phyloP scores from a whole-genome alignment of 257 asterid species.

The Solanum arcanum region DNA sequence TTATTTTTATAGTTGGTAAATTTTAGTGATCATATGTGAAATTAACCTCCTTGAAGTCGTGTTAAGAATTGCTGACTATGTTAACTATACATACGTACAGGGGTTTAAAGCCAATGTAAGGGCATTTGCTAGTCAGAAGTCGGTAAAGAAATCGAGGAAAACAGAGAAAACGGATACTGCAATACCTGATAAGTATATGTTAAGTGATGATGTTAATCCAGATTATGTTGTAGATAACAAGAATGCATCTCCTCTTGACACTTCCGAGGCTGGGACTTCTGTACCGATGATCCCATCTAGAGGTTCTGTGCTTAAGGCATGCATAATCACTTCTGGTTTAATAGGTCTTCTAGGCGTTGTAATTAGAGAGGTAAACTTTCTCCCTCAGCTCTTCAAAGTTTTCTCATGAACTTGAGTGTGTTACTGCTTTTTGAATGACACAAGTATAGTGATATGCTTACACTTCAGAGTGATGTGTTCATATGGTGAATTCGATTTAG shows the following conservation, averaged over 20 bases:
- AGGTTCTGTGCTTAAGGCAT: slow-evolving; percentile 71
- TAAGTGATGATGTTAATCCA: slow-evolving; percentile 16
- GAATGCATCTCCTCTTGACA: background rate
- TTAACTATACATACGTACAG: slow-evolving; percentile 10
- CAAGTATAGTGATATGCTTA: background rate
- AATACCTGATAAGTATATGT: slow-evolving; percentile 9
- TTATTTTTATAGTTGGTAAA: background rate
- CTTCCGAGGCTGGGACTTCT: slow-evolving; percentile 18
- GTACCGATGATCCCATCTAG: slow-evolving; percentile 33
- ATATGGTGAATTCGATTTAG: background rate
- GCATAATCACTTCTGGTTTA: slow-evolving; percentile 52
- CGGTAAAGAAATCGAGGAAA: slow-evolving; percentile 32
- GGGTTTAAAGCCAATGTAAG: slow-evolving; percentile 21
- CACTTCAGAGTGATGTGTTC: background rate
- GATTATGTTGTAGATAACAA: slow-evolving; percentile 18
- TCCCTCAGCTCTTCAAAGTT: background rate
- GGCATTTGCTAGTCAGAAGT: slow-evolving; percentile 40
- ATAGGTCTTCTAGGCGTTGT: slow-evolving; percentile 54
- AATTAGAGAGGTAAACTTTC: slow-evolving; percentile 52
- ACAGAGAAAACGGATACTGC: slow-evolving; percentile 10
- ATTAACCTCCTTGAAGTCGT: background rate
- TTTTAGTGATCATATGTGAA: background rate
- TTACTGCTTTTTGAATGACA: background rate
- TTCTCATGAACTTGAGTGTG: background rate
- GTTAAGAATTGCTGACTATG: background rate